Base-by-base conservation (phyloP, 371 early-diverging fungal species). In the Lichtheimia hyalospora region DNA sequence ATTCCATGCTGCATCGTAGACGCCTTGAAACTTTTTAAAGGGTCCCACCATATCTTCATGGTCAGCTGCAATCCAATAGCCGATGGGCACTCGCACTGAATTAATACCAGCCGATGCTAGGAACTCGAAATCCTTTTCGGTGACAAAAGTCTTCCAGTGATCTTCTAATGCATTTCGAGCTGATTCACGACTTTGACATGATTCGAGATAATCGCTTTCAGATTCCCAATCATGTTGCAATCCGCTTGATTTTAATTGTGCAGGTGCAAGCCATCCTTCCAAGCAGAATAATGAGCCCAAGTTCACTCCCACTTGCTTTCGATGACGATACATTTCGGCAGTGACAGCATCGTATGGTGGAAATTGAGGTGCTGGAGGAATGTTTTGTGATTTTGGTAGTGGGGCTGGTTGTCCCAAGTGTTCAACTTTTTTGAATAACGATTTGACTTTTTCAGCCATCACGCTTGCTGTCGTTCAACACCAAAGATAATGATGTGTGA, bases 1-100 rank as follows among this genome's bases (percentile, higher is more conserved):
- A n/a, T 64, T 58, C 63, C 63, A 68, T 3, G 74, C 70, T 2
- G 70, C 60, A 14, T 75, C 71, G 40, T 74, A 70, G 16, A 74
- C 70, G 16, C 57, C 66, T 49, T 49, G 49, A 39, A 53, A 74
- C 13, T 52, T 48, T 25, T 60, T 60, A 41, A 68, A 68, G 2
- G 61, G 68, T 3, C 63, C 65, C 7, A 56, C 21, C 27, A 63
- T n/a, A 21, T 46, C 44, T 18, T 59, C 51, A 18, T n/a, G 46
- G 7, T 57, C 46, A 0, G 69, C 71, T 40, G 82, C 65, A 0
- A 85, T 84, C 87, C 87, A 89, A 65, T 85, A 86, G 1, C 89
- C 89, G 13, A 90, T 70, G 0, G 88, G 90, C 25, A 90, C 75
- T 5, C 90, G 81, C 2, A 90, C 76, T 18, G 85, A 81, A 60